phyloP scores from a whole-genome alignment of 73 alveolate genomes.

The Breviolum minutum region DNA sequence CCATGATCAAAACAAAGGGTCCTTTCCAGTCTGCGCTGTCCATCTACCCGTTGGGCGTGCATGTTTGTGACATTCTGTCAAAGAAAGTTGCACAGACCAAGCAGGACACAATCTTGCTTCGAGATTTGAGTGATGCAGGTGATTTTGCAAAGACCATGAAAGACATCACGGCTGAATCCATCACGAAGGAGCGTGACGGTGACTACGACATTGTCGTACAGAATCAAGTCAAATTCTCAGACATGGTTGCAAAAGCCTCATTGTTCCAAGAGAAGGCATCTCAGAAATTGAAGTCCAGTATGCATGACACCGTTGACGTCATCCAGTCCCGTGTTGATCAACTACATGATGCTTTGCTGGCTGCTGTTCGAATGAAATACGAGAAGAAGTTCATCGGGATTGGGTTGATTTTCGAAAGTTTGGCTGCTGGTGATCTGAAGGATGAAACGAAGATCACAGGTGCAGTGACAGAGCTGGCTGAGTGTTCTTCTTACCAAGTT shows the following conservation, averaged over 20 bases:
- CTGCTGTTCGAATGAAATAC: background rate
- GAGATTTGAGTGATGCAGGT: background rate
- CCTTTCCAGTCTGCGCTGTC: background rate
- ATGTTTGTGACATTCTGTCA: background rate
- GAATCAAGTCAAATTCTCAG: background rate
- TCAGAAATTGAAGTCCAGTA: background rate
- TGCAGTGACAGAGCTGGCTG: background rate
- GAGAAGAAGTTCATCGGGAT: background rate
- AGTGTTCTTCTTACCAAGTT: background rate
- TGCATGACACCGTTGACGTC: no score
- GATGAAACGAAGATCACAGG: background rate
- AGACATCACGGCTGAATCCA: background rate
- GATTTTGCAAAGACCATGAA: background rate
- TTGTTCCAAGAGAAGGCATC: background rate
- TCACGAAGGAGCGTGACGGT: constrained; percentile 1
- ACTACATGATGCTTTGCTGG: background rate
- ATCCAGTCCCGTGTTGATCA: background rate
- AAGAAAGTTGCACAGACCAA: background rate
- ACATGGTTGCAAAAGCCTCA: constrained; percentile 5
- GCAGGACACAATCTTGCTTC: background rate
- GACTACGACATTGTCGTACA: background rate
- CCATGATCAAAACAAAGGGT: background rate
- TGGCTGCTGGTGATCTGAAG: background rate
- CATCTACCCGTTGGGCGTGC: background rate
- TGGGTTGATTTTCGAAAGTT: no score